Conservation (phyloP, 2,329 filamentous ascomycete species). For the Aspergillus pseudoglaucus region DNA sequence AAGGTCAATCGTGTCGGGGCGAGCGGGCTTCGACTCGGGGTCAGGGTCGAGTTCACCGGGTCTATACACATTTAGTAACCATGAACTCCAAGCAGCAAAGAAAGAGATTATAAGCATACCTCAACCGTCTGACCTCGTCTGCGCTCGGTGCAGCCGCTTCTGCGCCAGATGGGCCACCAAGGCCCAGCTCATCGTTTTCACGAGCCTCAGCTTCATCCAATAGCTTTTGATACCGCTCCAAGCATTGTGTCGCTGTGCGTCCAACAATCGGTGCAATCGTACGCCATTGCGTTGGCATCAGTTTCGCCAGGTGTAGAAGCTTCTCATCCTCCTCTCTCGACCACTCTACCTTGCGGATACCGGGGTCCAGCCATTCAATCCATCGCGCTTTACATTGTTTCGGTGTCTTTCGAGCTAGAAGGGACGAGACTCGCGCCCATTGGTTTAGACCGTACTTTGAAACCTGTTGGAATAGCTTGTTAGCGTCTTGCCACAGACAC, state of each 20-base stretch:
- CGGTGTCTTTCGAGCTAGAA: constrained; percentile 92
- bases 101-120: constrained; percentile 31
- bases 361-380: constrained; percentile 96
- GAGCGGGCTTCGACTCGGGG: constrained; percentile 89
- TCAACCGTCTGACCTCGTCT: constrained; percentile 81
- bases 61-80: constrained; percentile 21
- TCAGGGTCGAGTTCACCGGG: constrained; percentile 97
- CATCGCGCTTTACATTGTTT: constrained; percentile 99
- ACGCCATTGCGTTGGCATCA: constrained; percentile 99
- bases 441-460: constrained; percentile 95
- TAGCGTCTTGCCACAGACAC: not conserved
- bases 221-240: constrained; percentile 94
- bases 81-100: constrained; percentile 4
- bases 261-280: constrained; percentile 97
- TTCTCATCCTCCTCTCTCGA: constrained; percentile 98
- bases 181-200: constrained; percentile 71
- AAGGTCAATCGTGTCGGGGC: constrained; percentile 93
- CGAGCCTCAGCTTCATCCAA: constrained; percentile 91
- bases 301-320: constrained; percentile 87
- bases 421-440: constrained; percentile 95
- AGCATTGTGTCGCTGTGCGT: constrained; percentile 90
- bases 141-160: constrained; percentile 83
- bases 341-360: constrained; percentile 98
- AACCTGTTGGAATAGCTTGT: constrained; percentile 34
- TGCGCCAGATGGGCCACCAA: constrained; percentile 72